Percentiles rank a stretch among this genome's conserved stretches.
Evolutionary conservation across 495 filamentous ascomycete genomes (phyloP).

Genomic region (Hapsidospora chrysogenum): DNA sequence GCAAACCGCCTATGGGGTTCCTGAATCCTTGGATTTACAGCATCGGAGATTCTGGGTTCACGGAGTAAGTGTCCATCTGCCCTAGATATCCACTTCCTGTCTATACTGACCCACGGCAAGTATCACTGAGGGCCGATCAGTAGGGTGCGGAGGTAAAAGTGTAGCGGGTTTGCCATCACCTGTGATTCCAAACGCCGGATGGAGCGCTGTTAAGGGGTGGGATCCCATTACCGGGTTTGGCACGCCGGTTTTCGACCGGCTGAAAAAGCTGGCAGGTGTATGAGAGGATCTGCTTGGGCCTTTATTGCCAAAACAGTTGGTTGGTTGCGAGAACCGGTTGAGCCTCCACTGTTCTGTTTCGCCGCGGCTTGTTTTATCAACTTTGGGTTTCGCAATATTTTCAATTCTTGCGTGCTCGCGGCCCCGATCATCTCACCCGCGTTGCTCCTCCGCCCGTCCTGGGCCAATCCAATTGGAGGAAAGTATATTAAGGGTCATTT

Average conservation of each 20-base stretch:
- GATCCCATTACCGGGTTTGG: constrained; percentile 16
- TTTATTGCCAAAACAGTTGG: too few species aligned
- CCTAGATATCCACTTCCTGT: too few species aligned
- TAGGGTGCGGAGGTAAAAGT: constrained; percentile 28
- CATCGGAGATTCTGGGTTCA: constrained; percentile 26
- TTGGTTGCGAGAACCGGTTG: too few species aligned
- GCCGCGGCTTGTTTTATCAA: too few species aligned
- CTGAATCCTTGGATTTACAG: constrained; percentile 54
- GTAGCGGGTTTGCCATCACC: constrained; percentile 3
- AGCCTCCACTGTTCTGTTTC: too few species aligned
- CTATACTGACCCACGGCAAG: neutral
- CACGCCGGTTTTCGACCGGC: constrained; percentile 13
- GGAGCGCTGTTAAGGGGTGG: constrained; percentile 11
- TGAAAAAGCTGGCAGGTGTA: constrained; percentile 3
- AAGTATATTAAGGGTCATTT: too few species aligned
- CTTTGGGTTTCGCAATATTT: too few species aligned
- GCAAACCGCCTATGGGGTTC: constrained; percentile 42
- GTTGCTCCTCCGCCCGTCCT: too few species aligned
- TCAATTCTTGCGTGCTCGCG: too few species aligned
- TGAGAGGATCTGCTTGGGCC: too few species aligned
- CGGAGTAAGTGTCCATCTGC: constrained; percentile 16
- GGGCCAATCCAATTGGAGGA: too few species aligned
- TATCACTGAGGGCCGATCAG: constrained; percentile 32
- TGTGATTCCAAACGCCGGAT: constrained; percentile 7
- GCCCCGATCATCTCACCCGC: too few species aligned